Evolutionary conservation across 257 asterid species (phyloP).

Genomic region (Scutellaria baicalensis): DNA sequence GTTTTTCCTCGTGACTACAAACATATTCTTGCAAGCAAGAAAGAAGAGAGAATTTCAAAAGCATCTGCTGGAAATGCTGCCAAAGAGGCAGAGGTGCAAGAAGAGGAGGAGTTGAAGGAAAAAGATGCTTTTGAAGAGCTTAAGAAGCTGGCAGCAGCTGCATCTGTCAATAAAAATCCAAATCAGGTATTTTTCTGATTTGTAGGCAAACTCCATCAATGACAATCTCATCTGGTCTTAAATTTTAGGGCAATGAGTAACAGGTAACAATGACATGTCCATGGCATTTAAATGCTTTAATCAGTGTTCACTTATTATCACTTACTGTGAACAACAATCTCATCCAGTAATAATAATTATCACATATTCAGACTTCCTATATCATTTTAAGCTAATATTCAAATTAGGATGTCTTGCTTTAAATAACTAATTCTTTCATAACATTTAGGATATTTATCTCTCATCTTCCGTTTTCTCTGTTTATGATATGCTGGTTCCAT

Average conservation of each 20-base stretch:
- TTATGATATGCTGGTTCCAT: not conserved
- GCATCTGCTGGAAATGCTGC: slow-evolving; percentile 40
- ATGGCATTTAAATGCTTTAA: not conserved
- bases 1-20: slow-evolving; percentile 96
- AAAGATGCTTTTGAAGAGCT: slow-evolving; percentile 97
- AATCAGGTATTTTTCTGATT: slow-evolving; percentile 36
- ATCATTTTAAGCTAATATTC: not conserved
- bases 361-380: not conserved
- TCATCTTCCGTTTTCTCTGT: not conserved
- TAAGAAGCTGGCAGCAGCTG: slow-evolving; percentile 67
- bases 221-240: not conserved
- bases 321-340: too few relatives aligned
- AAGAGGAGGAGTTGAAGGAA: slow-evolving; percentile 54
- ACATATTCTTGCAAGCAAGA: slow-evolving; percentile 62
- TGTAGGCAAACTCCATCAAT: not conserved
- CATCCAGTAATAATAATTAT: not conserved
- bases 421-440: not conserved
- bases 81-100: slow-evolving; percentile 58
- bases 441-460: not conserved
- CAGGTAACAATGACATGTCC: not conserved
- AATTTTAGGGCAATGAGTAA: not conserved
- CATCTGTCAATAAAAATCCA: slow-evolving; percentile 25
- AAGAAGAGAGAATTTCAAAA: slow-evolving; percentile 39
- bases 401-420: not conserved
- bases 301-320: not conserved